These are phyloP conservation scores for Kuraishia hungarica DNA, from an alignment of 805 yeast species.

Conservation along the genomic window DNA sequence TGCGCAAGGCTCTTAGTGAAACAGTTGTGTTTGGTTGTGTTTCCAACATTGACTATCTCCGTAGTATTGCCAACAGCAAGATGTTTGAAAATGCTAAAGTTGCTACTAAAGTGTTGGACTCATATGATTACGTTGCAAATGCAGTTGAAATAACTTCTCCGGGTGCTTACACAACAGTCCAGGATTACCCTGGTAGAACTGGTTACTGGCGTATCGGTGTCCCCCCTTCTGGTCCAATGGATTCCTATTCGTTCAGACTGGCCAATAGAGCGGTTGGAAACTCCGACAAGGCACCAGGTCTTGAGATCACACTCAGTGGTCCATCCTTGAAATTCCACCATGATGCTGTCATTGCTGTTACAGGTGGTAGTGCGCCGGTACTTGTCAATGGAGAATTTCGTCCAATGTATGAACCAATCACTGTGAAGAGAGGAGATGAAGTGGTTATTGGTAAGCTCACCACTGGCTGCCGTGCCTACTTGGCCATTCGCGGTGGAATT, in stretches of 20 bases:
- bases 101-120: conserved; percentile 81
- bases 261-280: conserved; percentile 93
- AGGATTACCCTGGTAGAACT: conserved; percentile 88
- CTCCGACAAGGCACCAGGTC: conserved; percentile 71
- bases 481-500: conserved; percentile 87
- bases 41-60: conserved; percentile 83
- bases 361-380: conserved; percentile 78
- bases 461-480: conserved; percentile 81
- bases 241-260: conserved; percentile 77
- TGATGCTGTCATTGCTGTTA: conserved; percentile 66
- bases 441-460: conserved; percentile 73
- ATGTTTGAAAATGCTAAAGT: conserved; percentile 82
- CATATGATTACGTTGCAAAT: conserved; percentile 68
- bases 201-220: conserved; percentile 91
- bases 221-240: conserved; percentile 99
- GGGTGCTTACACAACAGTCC: conserved; percentile 94
- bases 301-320: conserved; percentile 83
- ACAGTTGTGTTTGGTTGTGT: conserved; percentile 84
- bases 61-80: conserved; percentile 73
- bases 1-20: conserved; percentile 76
- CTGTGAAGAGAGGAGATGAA: conserved; percentile 65
- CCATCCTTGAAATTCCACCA: conserved; percentile 82
- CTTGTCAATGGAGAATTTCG: conserved; percentile 52
- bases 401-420: conserved; percentile 65
- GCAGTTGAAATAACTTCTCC: conserved; percentile 84